Conservation (phyloP, 164 flowering plant genomes). For the Taxillus chinensis region DNA sequence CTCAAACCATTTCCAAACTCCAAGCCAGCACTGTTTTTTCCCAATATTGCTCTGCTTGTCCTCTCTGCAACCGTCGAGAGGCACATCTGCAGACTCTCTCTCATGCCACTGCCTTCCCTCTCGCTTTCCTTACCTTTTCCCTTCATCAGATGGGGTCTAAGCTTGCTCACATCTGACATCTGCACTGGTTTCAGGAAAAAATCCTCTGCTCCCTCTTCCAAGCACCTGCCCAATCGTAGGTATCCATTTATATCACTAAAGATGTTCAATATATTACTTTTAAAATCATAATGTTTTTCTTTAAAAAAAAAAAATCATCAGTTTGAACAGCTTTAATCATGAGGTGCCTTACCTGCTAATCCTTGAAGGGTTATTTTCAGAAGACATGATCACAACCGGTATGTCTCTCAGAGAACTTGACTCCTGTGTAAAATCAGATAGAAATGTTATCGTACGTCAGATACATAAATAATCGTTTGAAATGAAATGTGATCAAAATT, state of each 20-base stretch:
- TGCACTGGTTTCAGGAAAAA: slow-evolving; percentile 61
- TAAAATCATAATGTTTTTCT: too few species aligned
- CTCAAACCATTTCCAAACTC: background rate
- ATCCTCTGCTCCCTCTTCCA: slow-evolving; percentile 70
- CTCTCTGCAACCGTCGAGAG: background rate
- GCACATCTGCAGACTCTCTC: background rate
- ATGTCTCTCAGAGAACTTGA: slow-evolving; percentile 34
- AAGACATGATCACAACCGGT: slow-evolving; percentile 54
- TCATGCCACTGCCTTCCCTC: background rate
- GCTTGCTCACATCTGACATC: slow-evolving; percentile 45
- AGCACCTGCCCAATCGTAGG: slow-evolving; percentile 25
- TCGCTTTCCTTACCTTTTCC: slow-evolving; percentile 19
- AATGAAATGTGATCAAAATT: background rate
- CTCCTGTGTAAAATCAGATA: slow-evolving; percentile 19
- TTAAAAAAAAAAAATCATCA: too few species aligned
- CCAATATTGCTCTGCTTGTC: background rate
- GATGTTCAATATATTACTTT: too few species aligned
- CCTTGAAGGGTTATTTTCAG: slow-evolving; percentile 45
- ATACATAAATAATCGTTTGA: background rate
- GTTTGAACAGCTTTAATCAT: too few species aligned
- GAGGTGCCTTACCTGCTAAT: slow-evolving; percentile 24
- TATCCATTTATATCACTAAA: background rate
- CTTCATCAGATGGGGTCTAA: slow-evolving; percentile 39
- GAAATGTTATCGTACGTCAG: too few species aligned
- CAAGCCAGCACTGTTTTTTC: background rate